These are phyloP conservation scores for Fibroporia radiculosa DNA, from an alignment of 768 basidiomycete species.

Conservation along the genomic window DNA sequence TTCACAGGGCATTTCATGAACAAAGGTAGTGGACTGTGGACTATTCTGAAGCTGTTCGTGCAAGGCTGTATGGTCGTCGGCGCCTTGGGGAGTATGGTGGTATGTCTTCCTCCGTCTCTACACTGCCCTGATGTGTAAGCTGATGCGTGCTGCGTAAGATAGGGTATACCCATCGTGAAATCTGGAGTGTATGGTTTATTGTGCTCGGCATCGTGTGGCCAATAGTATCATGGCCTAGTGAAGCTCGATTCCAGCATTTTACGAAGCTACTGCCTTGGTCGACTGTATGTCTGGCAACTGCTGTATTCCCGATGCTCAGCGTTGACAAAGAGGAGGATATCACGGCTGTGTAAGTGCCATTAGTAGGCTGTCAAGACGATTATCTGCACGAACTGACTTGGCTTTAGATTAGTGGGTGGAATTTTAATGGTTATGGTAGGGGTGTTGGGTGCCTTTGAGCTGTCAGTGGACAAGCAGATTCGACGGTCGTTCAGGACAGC, in stretches of 20 bases:
- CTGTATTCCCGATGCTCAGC: slow-evolving; percentile 61
- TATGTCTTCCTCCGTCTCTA: slow-evolving; percentile 27
- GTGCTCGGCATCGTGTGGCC: slow-evolving; percentile 65
- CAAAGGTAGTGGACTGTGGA: not conserved
- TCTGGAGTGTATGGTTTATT: slow-evolving; percentile 66
- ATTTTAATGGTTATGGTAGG: slow-evolving; percentile 33
- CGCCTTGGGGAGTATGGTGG: slow-evolving; percentile 65
- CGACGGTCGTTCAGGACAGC: slow-evolving; percentile 4
- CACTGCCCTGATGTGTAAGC: not conserved
- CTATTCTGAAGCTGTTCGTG: slow-evolving; percentile 13
- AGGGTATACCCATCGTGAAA: slow-evolving; percentile 61
- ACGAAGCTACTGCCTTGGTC: slow-evolving; percentile 35
- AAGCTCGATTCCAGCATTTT: slow-evolving; percentile 21
- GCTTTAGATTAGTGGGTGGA: slow-evolving; percentile 33
- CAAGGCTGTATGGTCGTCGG: slow-evolving; percentile 28
- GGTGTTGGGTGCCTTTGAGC: slow-evolving; percentile 3
- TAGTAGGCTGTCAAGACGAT: too few species aligned
- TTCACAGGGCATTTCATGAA: slow-evolving; percentile 1
- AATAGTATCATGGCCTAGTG: slow-evolving; percentile 36
- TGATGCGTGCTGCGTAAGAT: slow-evolving; percentile 28
- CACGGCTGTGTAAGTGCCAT: slow-evolving; percentile 46
- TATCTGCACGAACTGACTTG: not conserved
- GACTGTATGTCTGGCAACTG: slow-evolving; percentile 42
- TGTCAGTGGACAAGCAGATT: slow-evolving; percentile 1
- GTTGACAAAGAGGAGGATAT: slow-evolving; percentile 68